phyloP scores from a whole-genome alignment of 1,284 basidiomycete species.

The Puccinia novopanici region DNA sequence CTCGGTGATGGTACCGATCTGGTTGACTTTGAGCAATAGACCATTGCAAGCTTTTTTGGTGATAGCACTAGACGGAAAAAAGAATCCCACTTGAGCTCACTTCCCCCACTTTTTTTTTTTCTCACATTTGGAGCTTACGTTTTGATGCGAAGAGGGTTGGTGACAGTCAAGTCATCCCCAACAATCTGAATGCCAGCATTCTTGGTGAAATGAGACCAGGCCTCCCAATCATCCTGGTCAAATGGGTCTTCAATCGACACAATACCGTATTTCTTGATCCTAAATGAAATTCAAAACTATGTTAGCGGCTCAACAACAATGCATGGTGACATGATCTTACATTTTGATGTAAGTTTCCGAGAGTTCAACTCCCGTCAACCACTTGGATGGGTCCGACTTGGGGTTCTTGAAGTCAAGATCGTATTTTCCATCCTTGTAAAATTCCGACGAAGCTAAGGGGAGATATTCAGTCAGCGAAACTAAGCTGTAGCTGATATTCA shows the following conservation, averaged over 20 bases:
- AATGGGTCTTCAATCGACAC: constrained; percentile 99
- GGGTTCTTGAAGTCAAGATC: constrained; percentile 96
- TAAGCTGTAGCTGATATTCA: too few relatives aligned
- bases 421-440: constrained; percentile 99
- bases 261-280: constrained; percentile 86
- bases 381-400: constrained; percentile 95
- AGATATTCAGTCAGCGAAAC: background rate
- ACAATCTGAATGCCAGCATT: constrained; percentile 73
- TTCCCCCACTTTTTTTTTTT: too few relatives aligned
- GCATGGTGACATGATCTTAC: constrained; percentile 48
- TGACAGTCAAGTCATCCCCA: constrained; percentile 97
- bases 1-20: constrained; percentile 99
- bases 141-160: constrained; percentile 97
- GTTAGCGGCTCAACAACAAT: background rate
- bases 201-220: constrained; percentile 88
- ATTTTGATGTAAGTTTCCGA: constrained; percentile 87
- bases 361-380: constrained; percentile 89
- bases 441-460: constrained; percentile 85
- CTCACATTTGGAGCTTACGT: constrained; percentile 60
- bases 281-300: background rate
- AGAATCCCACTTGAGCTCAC: background rate
- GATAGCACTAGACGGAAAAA: constrained; percentile 67
- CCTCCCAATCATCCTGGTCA: constrained; percentile 99
- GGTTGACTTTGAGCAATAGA: constrained; percentile 96
- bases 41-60: constrained; percentile 99